Percentiles rank a stretch among this genome's conserved stretches.
Evolutionary conservation across 495 filamentous ascomycete species (phyloP).

Genomic region (Pseudomonodictys pantanalensis): DNA sequence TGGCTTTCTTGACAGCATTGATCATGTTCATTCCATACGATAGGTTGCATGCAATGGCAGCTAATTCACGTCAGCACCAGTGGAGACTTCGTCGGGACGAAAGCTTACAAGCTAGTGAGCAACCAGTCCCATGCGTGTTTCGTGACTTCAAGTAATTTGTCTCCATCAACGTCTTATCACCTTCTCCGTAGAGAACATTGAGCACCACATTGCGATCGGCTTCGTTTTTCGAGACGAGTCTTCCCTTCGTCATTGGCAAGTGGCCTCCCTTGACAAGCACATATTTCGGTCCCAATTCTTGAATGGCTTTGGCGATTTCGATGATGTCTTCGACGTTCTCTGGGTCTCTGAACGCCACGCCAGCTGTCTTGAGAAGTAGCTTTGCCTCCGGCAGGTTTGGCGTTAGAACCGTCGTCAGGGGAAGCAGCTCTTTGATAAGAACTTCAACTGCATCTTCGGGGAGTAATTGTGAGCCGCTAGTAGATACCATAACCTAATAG

Average conservation of each 20-base stretch:
- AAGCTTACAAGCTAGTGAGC: constrained; percentile 78
- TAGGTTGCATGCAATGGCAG: constrained; percentile 85
- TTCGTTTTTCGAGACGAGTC: constrained; percentile 50
- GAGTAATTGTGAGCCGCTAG: constrained; percentile 73
- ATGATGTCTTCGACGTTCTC: constrained; percentile 59
- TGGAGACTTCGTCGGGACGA: background rate
- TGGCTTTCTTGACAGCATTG: constrained; percentile 65
- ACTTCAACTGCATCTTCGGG: constrained; percentile 64
- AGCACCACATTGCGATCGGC: constrained; percentile 64
- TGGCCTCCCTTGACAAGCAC: constrained; percentile 93
- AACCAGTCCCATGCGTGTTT: constrained; percentile 95
- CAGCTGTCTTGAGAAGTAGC: constrained; percentile 63
- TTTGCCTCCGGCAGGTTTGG: constrained; percentile 90
- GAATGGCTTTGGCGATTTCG: constrained; percentile 63
- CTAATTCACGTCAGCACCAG: constrained; percentile 39
- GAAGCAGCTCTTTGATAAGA: constrained; percentile 67
- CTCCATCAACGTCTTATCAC: constrained; percentile 57
- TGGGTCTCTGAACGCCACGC: constrained; percentile 49
- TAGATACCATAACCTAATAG: constrained; percentile 84
- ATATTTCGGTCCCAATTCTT: constrained; percentile 67
- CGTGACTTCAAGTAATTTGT: constrained; percentile 64
- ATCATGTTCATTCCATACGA: constrained; percentile 58
- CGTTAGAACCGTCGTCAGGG: constrained; percentile 74
- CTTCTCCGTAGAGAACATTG: constrained; percentile 68
- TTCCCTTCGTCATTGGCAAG: constrained; percentile 68